Conservation (phyloP, 495 filamentous ascomycete genomes). For the Penicillium paxilli region DNA sequence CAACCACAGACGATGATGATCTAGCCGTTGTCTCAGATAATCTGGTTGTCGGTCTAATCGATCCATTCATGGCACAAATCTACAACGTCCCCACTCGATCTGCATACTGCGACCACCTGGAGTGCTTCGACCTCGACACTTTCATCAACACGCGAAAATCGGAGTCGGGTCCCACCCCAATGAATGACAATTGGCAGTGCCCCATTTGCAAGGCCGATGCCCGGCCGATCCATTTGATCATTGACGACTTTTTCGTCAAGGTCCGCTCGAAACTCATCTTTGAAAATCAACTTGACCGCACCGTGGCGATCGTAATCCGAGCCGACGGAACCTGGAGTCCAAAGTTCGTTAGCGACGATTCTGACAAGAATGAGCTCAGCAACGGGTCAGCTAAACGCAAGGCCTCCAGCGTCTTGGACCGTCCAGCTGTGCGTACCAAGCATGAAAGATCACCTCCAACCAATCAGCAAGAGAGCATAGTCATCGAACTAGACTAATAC, state of each 20-base stretch:
- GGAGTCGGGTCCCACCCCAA: slow-evolving; percentile 49
- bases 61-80: slow-evolving; percentile 72
- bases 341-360: slow-evolving; percentile 22
- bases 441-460: neutral
- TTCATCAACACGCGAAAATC: slow-evolving; percentile 67
- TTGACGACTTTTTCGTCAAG: slow-evolving; percentile 69
- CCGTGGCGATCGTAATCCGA: slow-evolving; percentile 58
- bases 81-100: slow-evolving; percentile 71
- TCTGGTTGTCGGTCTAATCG: slow-evolving; percentile 70
- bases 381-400: slow-evolving; percentile 15
- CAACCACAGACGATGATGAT: slow-evolving; percentile 59
- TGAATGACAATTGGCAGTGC: slow-evolving; percentile 78
- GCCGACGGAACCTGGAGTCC: slow-evolving; percentile 60
- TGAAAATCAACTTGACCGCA: slow-evolving; percentile 33
- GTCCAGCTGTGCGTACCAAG: neutral
- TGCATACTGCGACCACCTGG: slow-evolving; percentile 60
- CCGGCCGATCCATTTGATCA: slow-evolving; percentile 63
- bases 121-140: slow-evolving; percentile 87
- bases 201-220: slow-evolving; percentile 77
- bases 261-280: slow-evolving; percentile 52
- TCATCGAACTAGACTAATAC: slow-evolving; percentile 38
- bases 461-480: slow-evolving; percentile 4
- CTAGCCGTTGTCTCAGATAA: slow-evolving; percentile 61
- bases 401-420: neutral
- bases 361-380: neutral